Evolutionary conservation across 495 filamentous ascomycete genomes (phyloP), one percentile per base, ranked within the genome.

Genomic region (Hypoxylon cercidicola): DNA sequence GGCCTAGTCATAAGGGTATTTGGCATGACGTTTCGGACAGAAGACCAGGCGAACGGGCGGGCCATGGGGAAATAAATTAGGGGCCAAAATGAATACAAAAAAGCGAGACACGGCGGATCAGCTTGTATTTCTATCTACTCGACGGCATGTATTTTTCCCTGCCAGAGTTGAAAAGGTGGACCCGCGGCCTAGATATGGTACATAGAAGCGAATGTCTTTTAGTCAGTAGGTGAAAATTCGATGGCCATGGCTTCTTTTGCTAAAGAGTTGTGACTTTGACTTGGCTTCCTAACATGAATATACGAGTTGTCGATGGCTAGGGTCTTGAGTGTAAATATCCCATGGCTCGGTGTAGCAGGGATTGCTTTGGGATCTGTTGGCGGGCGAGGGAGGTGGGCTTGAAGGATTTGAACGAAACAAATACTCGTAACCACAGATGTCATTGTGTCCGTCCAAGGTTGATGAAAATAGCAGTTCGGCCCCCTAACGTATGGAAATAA

Each of bases 91-190:
- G 53, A 62, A 51, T 28, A 59, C 48, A 52, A 51, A 65, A 63
- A 68, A 48, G 40, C 19, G 28, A 68, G 44, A 41, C 47, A 45
- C 46, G 37, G 51, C 43, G 59, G 41, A 51, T 19, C 50, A 55
- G 49, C 60, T 55, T 68, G 65, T 54, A 68, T 68, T 63, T 63
- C 55, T 68, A 55, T 60, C 48, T 55, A 55, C 53, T 46, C 37
- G 39, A 60, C 19, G 50, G 55, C 55, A 55, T 65, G 54, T 50
- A 49, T 55, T 58, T 53, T 45, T 21, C 39, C 50, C 39, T 51
- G 39, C 43, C 43, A 40, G 59, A 45, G 55, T 60, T 55, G 41
- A 55, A 51, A 51, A 49, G 49, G 55, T 68, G 63, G 54, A 60
- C 37, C 34, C 6, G 20, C 55, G 45, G 59, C 55, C 55, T 63